These are phyloP conservation scores for Jacaranda copaia DNA, from an alignment of 257 asterid genomes.

Conservation along the genomic window DNA sequence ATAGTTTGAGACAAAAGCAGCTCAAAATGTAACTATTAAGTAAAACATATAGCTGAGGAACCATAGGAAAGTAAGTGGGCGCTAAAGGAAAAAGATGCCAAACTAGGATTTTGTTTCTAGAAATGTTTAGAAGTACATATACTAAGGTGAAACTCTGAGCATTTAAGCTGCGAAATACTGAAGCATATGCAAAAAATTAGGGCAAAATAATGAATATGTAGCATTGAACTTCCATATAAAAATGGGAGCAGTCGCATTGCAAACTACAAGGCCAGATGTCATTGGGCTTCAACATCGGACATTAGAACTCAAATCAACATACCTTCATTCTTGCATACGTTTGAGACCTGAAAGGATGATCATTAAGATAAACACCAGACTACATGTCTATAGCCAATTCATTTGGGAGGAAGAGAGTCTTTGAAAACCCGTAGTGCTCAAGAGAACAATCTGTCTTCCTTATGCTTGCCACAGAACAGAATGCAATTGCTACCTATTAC, in stretches of 20 bases:
- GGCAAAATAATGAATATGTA: not conserved
- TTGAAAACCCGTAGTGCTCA: not conserved
- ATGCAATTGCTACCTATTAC: not conserved
- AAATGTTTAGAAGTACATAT: not conserved
- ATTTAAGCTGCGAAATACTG: not conserved
- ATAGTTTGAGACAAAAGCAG: not conserved
- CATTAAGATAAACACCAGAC: too few species aligned
- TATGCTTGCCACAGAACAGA: not conserved
- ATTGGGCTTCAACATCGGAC: too few species aligned
- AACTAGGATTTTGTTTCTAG: too few species aligned
- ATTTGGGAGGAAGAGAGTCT: not conserved
- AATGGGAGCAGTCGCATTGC: too few species aligned
- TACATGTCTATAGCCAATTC: too few species aligned
- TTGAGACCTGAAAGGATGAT: too few species aligned
- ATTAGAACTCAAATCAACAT: too few species aligned
- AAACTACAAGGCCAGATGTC: too few species aligned
- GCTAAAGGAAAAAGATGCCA: not conserved
- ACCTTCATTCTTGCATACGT: too few species aligned
- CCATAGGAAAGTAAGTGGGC: not conserved
- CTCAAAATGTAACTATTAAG: not conserved
- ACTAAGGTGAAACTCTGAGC: not conserved
- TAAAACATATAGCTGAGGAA: not conserved
- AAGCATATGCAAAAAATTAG: not conserved
- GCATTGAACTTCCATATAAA: too few species aligned
- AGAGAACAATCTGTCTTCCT: not conserved